Evolutionary conservation across 805 yeast species (phyloP).

Genomic region (Saccharomycopsis fodiens): DNA sequence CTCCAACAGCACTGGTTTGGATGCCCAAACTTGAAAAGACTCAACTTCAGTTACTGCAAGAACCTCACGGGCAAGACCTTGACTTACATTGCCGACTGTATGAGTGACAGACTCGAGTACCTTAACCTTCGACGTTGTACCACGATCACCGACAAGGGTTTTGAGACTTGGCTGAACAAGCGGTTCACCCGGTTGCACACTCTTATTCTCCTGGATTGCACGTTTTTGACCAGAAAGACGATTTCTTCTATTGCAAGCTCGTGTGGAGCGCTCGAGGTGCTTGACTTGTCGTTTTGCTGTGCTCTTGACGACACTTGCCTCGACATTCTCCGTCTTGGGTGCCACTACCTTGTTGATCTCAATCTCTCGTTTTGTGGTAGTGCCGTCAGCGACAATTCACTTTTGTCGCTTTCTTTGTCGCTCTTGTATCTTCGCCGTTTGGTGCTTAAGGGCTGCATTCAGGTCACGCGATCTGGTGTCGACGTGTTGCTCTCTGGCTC

Average conservation of each 20-base stretch:
- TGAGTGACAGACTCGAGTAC: slow-evolving; percentile 45
- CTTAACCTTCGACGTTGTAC: slow-evolving; percentile 70
- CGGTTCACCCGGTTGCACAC: slow-evolving; percentile 46
- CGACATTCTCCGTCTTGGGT: slow-evolving; percentile 60
- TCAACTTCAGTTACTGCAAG: slow-evolving; percentile 68
- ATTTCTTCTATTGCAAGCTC: slow-evolving; percentile 54
- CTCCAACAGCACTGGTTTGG: slow-evolving; percentile 31
- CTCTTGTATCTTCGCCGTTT: slow-evolving; percentile 42
- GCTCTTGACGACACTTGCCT: slow-evolving; percentile 62
- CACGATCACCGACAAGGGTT: slow-evolving; percentile 69
- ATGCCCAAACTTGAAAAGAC: slow-evolving; percentile 46
- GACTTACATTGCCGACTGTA: slow-evolving; percentile 52
- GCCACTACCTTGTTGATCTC: slow-evolving; percentile 43
- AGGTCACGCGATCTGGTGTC: slow-evolving; percentile 73
- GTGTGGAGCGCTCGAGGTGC: slow-evolving; percentile 46
- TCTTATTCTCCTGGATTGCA: slow-evolving; percentile 61
- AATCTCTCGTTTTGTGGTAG: slow-evolving; percentile 71
- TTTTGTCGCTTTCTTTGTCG: slow-evolving; percentile 51
- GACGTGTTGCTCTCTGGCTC: slow-evolving; percentile 57
- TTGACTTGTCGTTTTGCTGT: slow-evolving; percentile 70
- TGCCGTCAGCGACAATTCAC: slow-evolving; percentile 67
- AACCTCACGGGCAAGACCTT: slow-evolving; percentile 63
- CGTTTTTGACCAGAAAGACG: slow-evolving; percentile 60
- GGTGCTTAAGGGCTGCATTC: slow-evolving; percentile 58
- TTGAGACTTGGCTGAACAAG: slow-evolving; percentile 53